Conservation (phyloP, 306 rosid species). For the Citrullus amarus region DNA sequence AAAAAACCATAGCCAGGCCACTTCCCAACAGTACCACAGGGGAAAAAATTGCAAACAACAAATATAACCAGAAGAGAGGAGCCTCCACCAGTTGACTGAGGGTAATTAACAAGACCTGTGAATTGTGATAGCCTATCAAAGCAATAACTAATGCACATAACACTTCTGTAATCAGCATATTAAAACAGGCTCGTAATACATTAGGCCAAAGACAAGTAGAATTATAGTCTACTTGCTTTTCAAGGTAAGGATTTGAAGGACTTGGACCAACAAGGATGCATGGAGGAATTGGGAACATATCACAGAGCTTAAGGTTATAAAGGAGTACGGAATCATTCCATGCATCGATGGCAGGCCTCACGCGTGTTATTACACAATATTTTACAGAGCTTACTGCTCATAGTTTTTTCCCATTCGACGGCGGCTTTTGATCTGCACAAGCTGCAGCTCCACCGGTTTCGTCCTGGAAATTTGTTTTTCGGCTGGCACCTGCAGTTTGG, state of each 20-base stretch:
- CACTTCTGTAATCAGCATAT: not conserved
- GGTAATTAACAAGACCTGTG: not conserved
- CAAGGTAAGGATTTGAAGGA: not conserved
- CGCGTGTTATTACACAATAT: constrained; percentile 7
- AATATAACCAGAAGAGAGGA: not conserved
- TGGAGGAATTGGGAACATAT: not conserved
- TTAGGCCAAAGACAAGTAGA: constrained; percentile 1
- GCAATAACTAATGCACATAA: constrained; percentile 1
- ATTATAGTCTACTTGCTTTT: not conserved
- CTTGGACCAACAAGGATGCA: constrained; percentile 3
- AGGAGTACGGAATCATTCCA: not conserved
- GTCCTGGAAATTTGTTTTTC: constrained; percentile 39
- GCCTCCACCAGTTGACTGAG: not conserved
- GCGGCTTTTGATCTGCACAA: constrained; percentile 15
- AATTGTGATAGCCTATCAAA: constrained; percentile 1
- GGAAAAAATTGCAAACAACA: not conserved
- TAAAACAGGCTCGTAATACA: not conserved
- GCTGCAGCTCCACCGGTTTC: constrained; percentile 22
- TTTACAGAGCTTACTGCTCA: constrained; percentile 12
- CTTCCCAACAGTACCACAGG: not conserved
- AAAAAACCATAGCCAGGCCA: not conserved
- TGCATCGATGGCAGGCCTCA: constrained; percentile 1
- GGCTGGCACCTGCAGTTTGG: constrained; percentile 23
- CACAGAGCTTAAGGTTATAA: not conserved
- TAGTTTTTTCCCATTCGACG: not conserved